phyloP scores from a whole-genome alignment of 768 basidiomycete genomes.

The Thelephora aurantiotincta region DNA sequence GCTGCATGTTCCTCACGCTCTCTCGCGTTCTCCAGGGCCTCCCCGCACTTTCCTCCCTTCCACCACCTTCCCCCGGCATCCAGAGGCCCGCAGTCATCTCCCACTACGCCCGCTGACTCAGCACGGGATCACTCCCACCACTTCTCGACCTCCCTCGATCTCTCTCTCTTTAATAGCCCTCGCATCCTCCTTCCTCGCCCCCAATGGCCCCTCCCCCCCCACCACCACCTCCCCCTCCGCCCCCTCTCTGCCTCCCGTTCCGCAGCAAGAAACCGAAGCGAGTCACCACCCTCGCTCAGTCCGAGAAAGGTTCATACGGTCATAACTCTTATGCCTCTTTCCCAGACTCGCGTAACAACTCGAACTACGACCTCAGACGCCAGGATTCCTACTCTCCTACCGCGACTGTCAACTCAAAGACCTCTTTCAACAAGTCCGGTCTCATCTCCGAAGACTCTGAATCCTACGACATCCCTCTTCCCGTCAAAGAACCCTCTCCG shows the following conservation, averaged over 20 bases:
- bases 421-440: slow-evolving; percentile 15
- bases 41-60: not conserved
- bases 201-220: slow-evolving; percentile 16
- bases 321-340: slow-evolving; percentile 1
- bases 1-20: no score
- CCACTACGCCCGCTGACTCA: no score
- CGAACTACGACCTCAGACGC: slow-evolving; percentile 13
- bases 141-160: not conserved
- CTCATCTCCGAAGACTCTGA: slow-evolving; percentile 17
- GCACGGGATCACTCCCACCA: not conserved
- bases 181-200: not conserved
- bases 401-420: slow-evolving; percentile 19
- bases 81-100: no score
- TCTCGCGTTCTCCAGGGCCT: not conserved
- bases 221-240: slow-evolving; percentile 17
- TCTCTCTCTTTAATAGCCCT: not conserved
- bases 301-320: slow-evolving; percentile 7
- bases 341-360: slow-evolving; percentile 12
- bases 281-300: slow-evolving; percentile 12
- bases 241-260: slow-evolving; percentile 17
- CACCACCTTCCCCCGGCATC: no score
- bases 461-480: slow-evolving; percentile 12
- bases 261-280: slow-evolving; percentile 10
- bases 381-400: slow-evolving; percentile 17
- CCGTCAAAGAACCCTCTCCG: slow-evolving; percentile 1